phyloP scores from a whole-genome alignment of 176 grass and related monocot species.

The Carex cristatella region DNA sequence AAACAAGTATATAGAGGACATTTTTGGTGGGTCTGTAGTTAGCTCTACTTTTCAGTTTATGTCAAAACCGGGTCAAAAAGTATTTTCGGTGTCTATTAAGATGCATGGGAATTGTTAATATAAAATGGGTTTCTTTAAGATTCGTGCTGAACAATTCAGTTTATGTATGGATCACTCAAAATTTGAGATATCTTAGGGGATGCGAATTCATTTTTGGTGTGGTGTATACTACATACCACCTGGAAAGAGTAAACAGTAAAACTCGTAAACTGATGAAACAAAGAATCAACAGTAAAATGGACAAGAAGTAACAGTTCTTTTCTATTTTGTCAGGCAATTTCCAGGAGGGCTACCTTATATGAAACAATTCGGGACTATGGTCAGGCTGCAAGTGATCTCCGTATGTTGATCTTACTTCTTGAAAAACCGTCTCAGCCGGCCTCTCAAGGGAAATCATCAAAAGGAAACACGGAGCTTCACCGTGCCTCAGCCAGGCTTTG shows the following conservation, averaged over 20 bases:
- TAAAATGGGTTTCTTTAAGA: too few species aligned
- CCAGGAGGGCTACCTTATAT: conserved; percentile 89
- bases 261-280: background rate
- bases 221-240: background rate
- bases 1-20: background rate
- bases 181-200: too few species aligned
- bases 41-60: too few species aligned
- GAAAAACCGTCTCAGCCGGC: conserved; percentile 37
- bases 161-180: too few species aligned
- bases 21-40: background rate
- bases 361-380: conserved; percentile 86
- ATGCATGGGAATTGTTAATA: too few species aligned
- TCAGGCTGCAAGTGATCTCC: conserved; percentile 77
- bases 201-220: background rate
- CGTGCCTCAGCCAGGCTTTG: conserved; percentile 45
- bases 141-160: too few species aligned
- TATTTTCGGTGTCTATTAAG: too few species aligned
- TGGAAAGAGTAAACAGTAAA: background rate
- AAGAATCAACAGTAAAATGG: background rate
- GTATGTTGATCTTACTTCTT: conserved; percentile 55
- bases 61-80: too few species aligned
- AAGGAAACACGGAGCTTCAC: conserved; percentile 59
- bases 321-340: conserved; percentile 60
- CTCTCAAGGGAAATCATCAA: conserved; percentile 40
- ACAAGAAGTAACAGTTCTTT: background rate